Evolutionary conservation across 768 basidiomycete species (phyloP).

Genomic region (Mycena rebaudengoi): DNA sequence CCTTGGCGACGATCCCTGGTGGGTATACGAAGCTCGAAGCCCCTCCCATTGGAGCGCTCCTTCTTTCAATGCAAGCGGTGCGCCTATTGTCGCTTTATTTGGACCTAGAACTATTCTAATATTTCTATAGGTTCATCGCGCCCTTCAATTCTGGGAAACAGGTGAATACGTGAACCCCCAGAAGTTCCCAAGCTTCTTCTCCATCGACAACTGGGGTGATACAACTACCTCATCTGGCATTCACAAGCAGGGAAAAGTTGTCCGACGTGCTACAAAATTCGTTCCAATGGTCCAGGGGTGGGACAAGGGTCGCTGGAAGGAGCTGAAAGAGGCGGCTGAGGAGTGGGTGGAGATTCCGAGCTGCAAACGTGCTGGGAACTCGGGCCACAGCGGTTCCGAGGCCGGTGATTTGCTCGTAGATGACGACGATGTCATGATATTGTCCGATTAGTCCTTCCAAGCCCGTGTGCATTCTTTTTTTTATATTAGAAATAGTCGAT

Average conservation of each 20-base stretch:
- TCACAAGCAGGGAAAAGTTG: background rate
- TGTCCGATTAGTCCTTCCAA: conserved; percentile 7
- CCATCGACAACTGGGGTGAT: background rate
- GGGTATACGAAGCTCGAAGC: background rate
- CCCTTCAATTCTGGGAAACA: background rate
- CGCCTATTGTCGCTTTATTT: background rate
- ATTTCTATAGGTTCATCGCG: background rate
- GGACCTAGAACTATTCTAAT: background rate
- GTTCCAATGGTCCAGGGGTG: background rate
- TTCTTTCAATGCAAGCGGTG: background rate
- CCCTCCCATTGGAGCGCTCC: background rate
- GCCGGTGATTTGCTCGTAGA: background rate
- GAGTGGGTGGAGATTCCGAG: background rate
- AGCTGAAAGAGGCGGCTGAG: background rate
- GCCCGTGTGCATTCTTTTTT: background rate
- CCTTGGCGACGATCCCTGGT: background rate
- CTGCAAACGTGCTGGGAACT: background rate
- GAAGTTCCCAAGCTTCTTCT: background rate
- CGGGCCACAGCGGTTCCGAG: background rate
- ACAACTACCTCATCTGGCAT: background rate
- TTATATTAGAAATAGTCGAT: background rate
- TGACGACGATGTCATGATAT: background rate
- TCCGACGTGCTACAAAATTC: conserved; percentile 1
- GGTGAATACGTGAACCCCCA: background rate
- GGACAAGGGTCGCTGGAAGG: background rate